Percentiles rank a stretch among this genome's conserved stretches.
Evolutionary conservation across 352 stramenopile species (phyloP).

Genomic region (Phytophthora constricta): DNA sequence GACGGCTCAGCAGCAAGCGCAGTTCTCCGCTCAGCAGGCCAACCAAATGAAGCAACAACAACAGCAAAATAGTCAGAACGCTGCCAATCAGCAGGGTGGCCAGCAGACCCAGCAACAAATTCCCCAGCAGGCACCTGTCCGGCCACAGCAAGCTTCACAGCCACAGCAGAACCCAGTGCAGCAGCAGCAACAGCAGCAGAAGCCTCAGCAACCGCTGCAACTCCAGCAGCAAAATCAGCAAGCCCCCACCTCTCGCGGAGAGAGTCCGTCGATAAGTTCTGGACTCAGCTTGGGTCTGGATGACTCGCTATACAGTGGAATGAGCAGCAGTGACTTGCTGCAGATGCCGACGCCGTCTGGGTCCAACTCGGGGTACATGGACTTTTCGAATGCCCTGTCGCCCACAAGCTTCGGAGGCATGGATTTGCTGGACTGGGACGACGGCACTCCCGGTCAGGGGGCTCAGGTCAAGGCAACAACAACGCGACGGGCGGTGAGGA

Average conservation of each 20-base stretch:
- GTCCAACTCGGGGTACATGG: conserved; percentile 57
- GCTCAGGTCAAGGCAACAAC: conserved; percentile 18
- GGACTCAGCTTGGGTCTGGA: conserved; percentile 59
- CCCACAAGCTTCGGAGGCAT: conserved; percentile 69
- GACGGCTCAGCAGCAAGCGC: conserved; percentile 30
- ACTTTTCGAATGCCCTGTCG: conserved; percentile 70
- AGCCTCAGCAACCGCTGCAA: conserved; percentile 30
- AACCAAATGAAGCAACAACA: conserved; percentile 33
- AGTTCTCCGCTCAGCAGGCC: conserved; percentile 34
- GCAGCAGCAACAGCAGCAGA: conserved; percentile 27
- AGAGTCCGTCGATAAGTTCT: conserved; percentile 58
- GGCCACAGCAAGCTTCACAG: conserved; percentile 30
- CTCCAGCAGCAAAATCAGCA: conserved; percentile 31
- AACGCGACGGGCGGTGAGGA: conserved; percentile 49
- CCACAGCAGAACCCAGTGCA: conserved; percentile 34
- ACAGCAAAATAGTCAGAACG: conserved; percentile 43
- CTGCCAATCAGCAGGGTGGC: conserved; percentile 45
- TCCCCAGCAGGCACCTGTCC: conserved; percentile 36
- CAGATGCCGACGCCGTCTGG: conserved; percentile 62
- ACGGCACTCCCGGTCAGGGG: conserved; percentile 24
- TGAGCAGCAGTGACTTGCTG: conserved; percentile 54
- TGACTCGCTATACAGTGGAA: conserved; percentile 65
- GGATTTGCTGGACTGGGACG: conserved; percentile 55
- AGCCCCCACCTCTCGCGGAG: conserved; percentile 33
- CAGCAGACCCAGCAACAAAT: conserved; percentile 52